A percentile compares a stretch with the other conserved stretches of the same genome.
Evolutionary conservation across 352 stramenopile genomes (phyloP).

Genomic region (Globisporangium uncinulatum): DNA sequence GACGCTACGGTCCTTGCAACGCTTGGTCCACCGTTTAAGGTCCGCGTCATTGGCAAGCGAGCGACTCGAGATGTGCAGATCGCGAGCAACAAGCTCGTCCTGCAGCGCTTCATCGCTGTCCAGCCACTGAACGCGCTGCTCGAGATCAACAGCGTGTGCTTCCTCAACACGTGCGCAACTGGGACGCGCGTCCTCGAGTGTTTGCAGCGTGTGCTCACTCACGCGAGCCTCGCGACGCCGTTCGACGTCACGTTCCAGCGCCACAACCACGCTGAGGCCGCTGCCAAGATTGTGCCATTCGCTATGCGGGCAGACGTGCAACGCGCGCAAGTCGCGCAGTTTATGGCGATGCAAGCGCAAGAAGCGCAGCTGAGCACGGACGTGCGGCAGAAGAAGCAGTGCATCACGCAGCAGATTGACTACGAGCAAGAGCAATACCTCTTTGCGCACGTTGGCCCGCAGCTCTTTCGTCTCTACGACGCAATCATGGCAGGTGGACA

Average conservation of each 20-base stretch:
- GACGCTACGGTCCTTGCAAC: slow-evolving; percentile 2
- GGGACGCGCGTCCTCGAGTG: slow-evolving; percentile 24
- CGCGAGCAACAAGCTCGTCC: slow-evolving; percentile 17
- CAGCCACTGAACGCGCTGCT: slow-evolving; percentile 37
- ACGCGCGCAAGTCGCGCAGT: slow-evolving; percentile 36
- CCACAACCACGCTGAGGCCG: slow-evolving; percentile 43
- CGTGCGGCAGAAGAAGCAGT: slow-evolving; percentile 51
- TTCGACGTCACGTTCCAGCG: slow-evolving; percentile 48
- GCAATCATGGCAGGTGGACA: slow-evolving; percentile 41
- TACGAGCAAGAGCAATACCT: slow-evolving; percentile 51
- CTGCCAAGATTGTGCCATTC: slow-evolving; percentile 56
- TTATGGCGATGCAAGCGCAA: slow-evolving; percentile 28
- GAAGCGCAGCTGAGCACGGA: slow-evolving; percentile 22
- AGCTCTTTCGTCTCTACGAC: slow-evolving; percentile 38
- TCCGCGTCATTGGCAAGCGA: slow-evolving; percentile 27
- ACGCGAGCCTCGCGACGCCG: slow-evolving; percentile 31
- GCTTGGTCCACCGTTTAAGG: slow-evolving; percentile 25
- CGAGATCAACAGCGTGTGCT: slow-evolving; percentile 42
- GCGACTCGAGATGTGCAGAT: slow-evolving; percentile 2
- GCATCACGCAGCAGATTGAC: slow-evolving; percentile 55
- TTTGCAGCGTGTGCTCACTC: slow-evolving; percentile 22
- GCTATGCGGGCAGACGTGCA: slow-evolving; percentile 48
- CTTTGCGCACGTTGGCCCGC: slow-evolving; percentile 28
- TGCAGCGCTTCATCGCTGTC: slow-evolving; percentile 32
- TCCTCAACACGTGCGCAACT: slow-evolving; percentile 20